Evolutionary conservation across 257 asterid species (phyloP), one percentile per base, ranked within the genome.

Genomic region (Pogostemon cablin): DNA sequence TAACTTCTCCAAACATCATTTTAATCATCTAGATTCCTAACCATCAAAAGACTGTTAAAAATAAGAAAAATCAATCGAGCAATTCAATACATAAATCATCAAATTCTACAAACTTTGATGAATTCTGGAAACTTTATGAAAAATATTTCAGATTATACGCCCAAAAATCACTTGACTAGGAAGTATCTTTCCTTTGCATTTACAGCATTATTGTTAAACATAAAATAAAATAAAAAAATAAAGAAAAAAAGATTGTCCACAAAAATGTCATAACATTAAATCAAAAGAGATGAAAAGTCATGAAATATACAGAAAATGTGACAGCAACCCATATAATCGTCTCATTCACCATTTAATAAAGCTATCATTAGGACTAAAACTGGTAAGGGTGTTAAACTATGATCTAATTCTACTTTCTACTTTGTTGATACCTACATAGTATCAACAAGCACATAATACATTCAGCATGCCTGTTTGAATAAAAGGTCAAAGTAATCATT

Each of bases 401-500:
- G 20, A 40, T 12, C 2, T 46, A 34, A 37, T 15, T 7, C 9
- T 39, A 9, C 17, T 15, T 15, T 56, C 25, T 67, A 3, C 48
- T 49, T 61, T 15, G 39, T 10, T 34, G 6, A 44, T 15, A 34
- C 32, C 40, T 37, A 38, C 9, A 47, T 68, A 57, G 7, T 40
- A 25, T 74, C 40, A 3, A 63, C 35, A 60, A 38, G 62, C 62
- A 61, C 53, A 50, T 49, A 7, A 56, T 55, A 43, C 47, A 15
- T 15, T 15, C 17, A 15, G 17, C 17, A 15, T 15, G 17, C 17
- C 17, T 15, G 17, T 15, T 15, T 15, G 17, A 61, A 46, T 9
- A 52, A 63, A 57, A 74, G 6, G 47, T 53, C 25, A 59, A 60
- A 56, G 40, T 40, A 72, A 65, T 25, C 34, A 72, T 52, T 42